Evolutionary conservation across 2,329 filamentous ascomycete genomes (phyloP).

Genomic region (Apiospora phragmitis): DNA sequence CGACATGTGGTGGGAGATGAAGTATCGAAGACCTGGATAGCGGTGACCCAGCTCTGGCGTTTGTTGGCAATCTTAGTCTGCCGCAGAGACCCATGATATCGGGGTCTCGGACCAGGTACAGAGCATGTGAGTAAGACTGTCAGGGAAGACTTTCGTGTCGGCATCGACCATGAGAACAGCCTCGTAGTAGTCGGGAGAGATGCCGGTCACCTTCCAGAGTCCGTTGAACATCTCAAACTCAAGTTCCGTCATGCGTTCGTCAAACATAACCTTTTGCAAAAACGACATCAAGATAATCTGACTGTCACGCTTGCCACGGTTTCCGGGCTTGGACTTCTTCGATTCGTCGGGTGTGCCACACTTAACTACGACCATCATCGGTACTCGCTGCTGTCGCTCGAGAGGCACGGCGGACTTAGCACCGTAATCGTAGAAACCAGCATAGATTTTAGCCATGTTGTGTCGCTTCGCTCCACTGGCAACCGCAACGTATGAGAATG

Average conservation of each 20-base stretch:
- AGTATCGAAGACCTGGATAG: constrained; percentile 99
- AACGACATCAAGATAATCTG: constrained; percentile 99
- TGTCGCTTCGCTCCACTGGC: constrained; percentile 94
- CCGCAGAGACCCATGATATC: constrained; percentile 99
- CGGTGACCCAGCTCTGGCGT: constrained; percentile 88
- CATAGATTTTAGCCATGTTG: constrained; percentile 99
- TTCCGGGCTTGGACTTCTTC: constrained; percentile 82
- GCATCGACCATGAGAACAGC: constrained; percentile 98
- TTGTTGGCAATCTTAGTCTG: constrained; percentile 99
- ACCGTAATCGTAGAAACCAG: constrained; percentile 98
- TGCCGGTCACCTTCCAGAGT: constrained; percentile 97
- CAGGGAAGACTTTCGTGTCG: constrained; percentile 98
- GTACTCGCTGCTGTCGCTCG: constrained; percentile 93
- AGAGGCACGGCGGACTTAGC: constrained; percentile 72
- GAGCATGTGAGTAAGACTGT: constrained; percentile 97
- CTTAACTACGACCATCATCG: constrained; percentile 96
- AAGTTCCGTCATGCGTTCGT: constrained; percentile 98
- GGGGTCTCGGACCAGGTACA: constrained; percentile 99
- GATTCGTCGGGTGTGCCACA: constrained; percentile 90
- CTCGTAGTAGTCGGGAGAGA: constrained; percentile 97
- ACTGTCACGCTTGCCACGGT: constrained; percentile 97
- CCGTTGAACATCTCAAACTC: constrained; percentile 99
- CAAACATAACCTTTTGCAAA: constrained; percentile 99
- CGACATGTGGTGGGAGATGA: constrained; percentile 94
- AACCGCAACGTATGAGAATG: constrained; percentile 95